Percentiles rank a stretch among this genome's conserved stretches.
These are phyloP conservation scores for Tolypocladium ophioglossoides DNA, from an alignment of 2,329 filamentous ascomycete genomes.

Conservation along the genomic window DNA sequence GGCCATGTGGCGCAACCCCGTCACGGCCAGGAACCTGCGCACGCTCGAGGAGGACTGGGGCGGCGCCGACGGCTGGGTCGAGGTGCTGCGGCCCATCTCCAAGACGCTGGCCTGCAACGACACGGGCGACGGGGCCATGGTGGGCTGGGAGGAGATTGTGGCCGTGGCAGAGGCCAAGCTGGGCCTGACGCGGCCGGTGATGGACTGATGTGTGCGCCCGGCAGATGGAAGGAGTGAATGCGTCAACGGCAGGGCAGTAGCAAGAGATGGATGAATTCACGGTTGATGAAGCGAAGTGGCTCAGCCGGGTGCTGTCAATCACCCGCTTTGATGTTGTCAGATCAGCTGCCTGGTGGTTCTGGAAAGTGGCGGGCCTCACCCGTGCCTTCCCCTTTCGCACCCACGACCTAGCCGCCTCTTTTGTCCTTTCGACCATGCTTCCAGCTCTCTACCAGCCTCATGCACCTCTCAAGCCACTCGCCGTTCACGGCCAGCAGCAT, in stretches of 20 bases:
- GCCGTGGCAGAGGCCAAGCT: slow-evolving; percentile 46
- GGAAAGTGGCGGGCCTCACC: too few species aligned
- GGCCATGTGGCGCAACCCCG: slow-evolving; percentile 79
- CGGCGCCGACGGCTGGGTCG: slow-evolving; percentile 37
- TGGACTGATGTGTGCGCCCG: not conserved
- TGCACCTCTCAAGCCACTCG: not conserved
- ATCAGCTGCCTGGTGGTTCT: too few species aligned
- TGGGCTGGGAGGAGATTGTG: slow-evolving; percentile 69
- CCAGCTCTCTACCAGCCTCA: not conserved
- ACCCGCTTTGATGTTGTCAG: too few species aligned
- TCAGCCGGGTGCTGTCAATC: too few species aligned
- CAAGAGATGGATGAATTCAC: not conserved
- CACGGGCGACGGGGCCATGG: slow-evolving; percentile 73
- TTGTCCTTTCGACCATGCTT: not conserved
- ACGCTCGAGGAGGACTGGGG: slow-evolving; percentile 70
- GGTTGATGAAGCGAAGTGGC: too few species aligned
- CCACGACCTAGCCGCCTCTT: not conserved
- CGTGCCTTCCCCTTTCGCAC: not conserved
- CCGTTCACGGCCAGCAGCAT: not conserved
- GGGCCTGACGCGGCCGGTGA: slow-evolving; percentile 3
- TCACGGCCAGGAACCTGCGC: slow-evolving; percentile 62
- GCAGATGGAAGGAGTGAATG: too few species aligned
- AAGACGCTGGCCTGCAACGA: slow-evolving; percentile 82
- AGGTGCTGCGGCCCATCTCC: slow-evolving; percentile 60
- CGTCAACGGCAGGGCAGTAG: not conserved